Conservation (phyloP, 345 rosid species). For the Eucalyptus pumila region DNA sequence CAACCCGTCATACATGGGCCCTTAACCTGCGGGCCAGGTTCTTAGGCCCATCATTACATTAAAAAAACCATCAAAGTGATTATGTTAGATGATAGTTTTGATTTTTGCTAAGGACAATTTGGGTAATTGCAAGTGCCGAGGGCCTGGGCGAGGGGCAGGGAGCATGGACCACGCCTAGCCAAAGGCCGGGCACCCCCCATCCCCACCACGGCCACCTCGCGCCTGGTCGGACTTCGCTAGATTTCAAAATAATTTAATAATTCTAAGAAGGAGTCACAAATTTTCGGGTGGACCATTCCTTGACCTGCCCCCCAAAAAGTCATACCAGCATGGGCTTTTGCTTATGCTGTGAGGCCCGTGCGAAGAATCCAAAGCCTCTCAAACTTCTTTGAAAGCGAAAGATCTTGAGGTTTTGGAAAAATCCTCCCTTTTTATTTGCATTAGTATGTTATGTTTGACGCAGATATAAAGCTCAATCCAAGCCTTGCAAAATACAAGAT, state of each 20-base stretch:
- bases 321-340: neutral
- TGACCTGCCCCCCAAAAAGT: neutral
- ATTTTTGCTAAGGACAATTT: neutral
- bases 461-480: neutral
- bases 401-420: neutral
- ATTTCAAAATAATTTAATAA: neutral
- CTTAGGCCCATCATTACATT: no score
- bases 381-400: neutral
- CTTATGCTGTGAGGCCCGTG: neutral
- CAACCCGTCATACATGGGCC: no score
- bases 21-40: no score
- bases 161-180: neutral
- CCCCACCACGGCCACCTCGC: neutral
- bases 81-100: neutral
- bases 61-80: no score
- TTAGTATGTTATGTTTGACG: neutral
- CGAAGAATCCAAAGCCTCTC: neutral
- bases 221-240: neutral
- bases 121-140: neutral
- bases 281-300: neutral
- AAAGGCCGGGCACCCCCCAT: neutral
- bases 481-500: neutral
- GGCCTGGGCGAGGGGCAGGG: neutral
- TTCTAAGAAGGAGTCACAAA: neutral
- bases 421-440: neutral